Base-by-base conservation (phyloP, 1,284 basidiomycete species). In the Omphalotus olearius region DNA sequence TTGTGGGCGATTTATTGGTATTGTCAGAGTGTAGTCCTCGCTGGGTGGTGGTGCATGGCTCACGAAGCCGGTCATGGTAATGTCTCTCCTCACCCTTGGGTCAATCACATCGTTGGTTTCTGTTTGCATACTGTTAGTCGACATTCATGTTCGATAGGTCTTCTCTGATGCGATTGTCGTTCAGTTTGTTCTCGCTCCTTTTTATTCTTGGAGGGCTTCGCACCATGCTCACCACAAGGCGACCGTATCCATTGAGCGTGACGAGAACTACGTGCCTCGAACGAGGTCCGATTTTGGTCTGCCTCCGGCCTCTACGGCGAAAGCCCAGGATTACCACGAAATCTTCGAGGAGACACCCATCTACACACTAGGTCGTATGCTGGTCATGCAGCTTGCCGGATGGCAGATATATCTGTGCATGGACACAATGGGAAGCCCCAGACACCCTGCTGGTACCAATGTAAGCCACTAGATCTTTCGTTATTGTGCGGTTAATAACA, bases 381-480 rank as follows among this genome's bases (percentile, higher is more conserved):
- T 81, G 47, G 69, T 75, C 14, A 76, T 78, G 59, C 91, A 94
- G 68, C 71, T 90, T 10, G 74, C 88, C 17, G 91, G 89, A 3
- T 91, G 88, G 68, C 79, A 75, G 14, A 78, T 80, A 53, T 91
- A 89, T 69, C 81, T 89, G 70, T 66, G n/a, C 47, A 71, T 69
- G 47, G 66, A 71, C 45, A 73, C 70, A 6, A 69, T 71, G 58
- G 73, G 73, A n/a, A n/a, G n/a, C n/a, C 2, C 71, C 69, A 46
- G 56, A 51, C 71, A 74, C 59, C 71, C 72, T 26, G 49, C 62
- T 5, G 63, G 69, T 30, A 73, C 72, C 7, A 73, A 70, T 41
- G 72, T 73, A 52, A 56, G 69, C 60, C 13, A 33, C 7, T 33
- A 9, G 9, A 33, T 13, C 7, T 48, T 48, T 30, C 20, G 2